These are phyloP conservation scores for Suillus paluster DNA, from an alignment of 768 basidiomycete species.

Conservation along the genomic window DNA sequence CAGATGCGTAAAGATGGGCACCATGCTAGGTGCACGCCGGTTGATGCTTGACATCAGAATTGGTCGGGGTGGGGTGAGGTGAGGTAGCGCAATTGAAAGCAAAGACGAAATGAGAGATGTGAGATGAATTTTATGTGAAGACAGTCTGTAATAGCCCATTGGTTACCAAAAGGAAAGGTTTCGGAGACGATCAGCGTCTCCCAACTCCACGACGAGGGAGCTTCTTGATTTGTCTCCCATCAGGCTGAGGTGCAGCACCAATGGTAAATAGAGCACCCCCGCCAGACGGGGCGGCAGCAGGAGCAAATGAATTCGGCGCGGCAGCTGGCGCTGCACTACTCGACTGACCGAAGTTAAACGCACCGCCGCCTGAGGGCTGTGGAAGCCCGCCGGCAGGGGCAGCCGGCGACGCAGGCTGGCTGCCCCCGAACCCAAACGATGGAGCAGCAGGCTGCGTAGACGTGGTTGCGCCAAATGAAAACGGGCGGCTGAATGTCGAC, in stretches of 20 bases:
- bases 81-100: conserved; percentile 25
- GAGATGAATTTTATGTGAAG: conserved; percentile 1
- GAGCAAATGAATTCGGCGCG: conserved; percentile 51
- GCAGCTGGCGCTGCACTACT: conserved; percentile 41
- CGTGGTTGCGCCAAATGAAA: conserved; percentile 49
- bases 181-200: conserved; percentile 24
- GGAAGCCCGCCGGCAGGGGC: conserved; percentile 34
- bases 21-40: conserved; percentile 14
- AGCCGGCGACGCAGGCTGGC: conserved; percentile 65
- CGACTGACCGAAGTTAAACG: conserved; percentile 44
- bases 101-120: conserved; percentile 7
- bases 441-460: conserved; percentile 37
- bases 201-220: conserved; percentile 48
- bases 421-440: conserved; percentile 55
- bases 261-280: conserved; percentile 57
- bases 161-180: conserved; percentile 11
- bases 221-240: conserved; percentile 54
- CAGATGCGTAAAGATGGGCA: conserved; percentile 12
- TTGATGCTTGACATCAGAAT: conserved; percentile 33
- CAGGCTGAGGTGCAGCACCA: conserved; percentile 50
- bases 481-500: conserved; percentile 57
- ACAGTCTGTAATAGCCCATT: conserved; percentile 3
- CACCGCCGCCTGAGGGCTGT: conserved; percentile 37
- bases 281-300: conserved; percentile 34
- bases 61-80: conserved; percentile 3